Base-by-base conservation (phyloP, 2,329 filamentous ascomycete genomes). In the Kalaharituber pfeilii region DNA sequence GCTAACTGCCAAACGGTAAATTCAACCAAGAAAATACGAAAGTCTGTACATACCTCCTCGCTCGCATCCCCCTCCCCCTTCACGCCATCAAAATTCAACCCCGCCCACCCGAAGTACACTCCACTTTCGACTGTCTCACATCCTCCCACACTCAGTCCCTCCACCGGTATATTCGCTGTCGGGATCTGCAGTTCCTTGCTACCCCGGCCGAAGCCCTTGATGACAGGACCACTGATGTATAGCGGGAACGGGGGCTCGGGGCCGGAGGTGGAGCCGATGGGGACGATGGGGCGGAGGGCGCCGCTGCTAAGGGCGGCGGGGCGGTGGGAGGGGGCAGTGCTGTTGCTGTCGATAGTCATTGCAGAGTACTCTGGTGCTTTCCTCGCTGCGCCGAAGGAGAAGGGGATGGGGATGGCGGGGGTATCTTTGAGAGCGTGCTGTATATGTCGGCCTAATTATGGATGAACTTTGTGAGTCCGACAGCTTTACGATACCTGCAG, bases 141-240 rank as follows among this genome's bases (percentile, higher is more conserved):
- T 53, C 75, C 73, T 68, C 83, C 81, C 51, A 89, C 82, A 63
- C 80, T 80, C 45, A 96, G 79, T 26, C 76, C 76, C 13, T 75
- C 73, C 56, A 81, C 70, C 7, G 80, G 80, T 64, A 83, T 82
- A 73, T 96, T 98, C 66, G 91, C 91, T 1, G 91, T 96, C 2
- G 91, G 91, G 67, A 96, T 95, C 63, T 89, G 89, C 66, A 96
- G 84, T 81, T 95, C 88, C 72, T 87, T 93, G 65, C 86, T 94
- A 15, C 91, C 91, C 57, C 91, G 79, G 42, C 91, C 89, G 68
- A 96, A 96, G 29, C 91, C 91, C 64, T 85, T 83, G 64, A 95
- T 87, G 24, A 98, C 87, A 53, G 82, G 79, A 24, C 91, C 91
- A 58, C 84, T 81, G 70, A 96, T 81, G 62, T 76, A 78, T 63